phyloP scores from a whole-genome alignment of 495 filamentous ascomycete species.

The Hyaloscypha variabilis region DNA sequence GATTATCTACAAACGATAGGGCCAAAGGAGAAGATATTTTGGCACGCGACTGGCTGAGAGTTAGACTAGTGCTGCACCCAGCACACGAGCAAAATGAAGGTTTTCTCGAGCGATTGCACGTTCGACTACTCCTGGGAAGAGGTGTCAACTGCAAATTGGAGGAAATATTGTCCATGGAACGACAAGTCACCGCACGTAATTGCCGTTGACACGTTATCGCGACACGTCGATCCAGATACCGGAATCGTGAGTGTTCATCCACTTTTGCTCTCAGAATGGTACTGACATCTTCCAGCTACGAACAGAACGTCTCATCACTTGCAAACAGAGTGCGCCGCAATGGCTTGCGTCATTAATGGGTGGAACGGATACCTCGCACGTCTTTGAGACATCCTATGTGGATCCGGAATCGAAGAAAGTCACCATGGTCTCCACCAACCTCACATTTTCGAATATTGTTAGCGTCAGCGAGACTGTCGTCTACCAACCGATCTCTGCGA shows the following conservation, averaged over 20 bases:
- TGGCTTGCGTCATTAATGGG: constrained; percentile 82
- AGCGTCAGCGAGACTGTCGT: constrained; percentile 87
- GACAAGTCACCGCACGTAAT: constrained; percentile 91
- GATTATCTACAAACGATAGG: neutral
- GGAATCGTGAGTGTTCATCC: constrained; percentile 68
- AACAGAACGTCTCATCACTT: constrained; percentile 96
- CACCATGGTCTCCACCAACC: constrained; percentile 90
- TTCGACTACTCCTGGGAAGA: constrained; percentile 99
- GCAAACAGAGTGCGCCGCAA: constrained; percentile 83
- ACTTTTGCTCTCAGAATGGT: constrained; percentile 9
- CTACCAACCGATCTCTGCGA: constrained; percentile 68
- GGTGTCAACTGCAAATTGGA: constrained; percentile 99
- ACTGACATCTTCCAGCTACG: constrained; percentile 61
- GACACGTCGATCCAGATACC: constrained; percentile 75
- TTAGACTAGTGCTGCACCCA: constrained; percentile 24
- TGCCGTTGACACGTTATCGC: constrained; percentile 88
- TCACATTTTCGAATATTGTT: constrained; percentile 87
- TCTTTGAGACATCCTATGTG: constrained; percentile 95
- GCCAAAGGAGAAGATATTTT: neutral
- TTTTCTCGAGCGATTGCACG: constrained; percentile 84
- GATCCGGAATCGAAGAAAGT: constrained; percentile 80
- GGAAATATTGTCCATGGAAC: constrained; percentile 98
- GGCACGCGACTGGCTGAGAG: constrained; percentile 15
- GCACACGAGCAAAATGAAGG: constrained; percentile 69
- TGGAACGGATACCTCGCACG: constrained; percentile 73